Percentiles rank a stretch among this genome's conserved stretches.
Conservation (phyloP, 768 basidiomycete species). For the Pleurotus citrinopileatus region DNA sequence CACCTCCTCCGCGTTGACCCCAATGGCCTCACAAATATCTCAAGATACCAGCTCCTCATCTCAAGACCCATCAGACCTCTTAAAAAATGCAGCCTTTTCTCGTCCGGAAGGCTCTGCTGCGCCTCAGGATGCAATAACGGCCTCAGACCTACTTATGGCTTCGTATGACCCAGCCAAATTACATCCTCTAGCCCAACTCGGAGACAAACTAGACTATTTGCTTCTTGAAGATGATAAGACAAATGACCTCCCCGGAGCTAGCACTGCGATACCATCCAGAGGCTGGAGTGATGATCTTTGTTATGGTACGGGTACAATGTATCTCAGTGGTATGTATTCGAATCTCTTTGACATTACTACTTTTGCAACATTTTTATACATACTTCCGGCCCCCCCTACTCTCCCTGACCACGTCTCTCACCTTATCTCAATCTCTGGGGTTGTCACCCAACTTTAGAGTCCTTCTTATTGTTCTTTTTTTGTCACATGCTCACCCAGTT, state of each 20-base stretch:
- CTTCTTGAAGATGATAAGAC: conserved; percentile 96
- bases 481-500: conserved; percentile 74
- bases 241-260: conserved; percentile 83
- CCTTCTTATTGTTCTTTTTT: conserved; percentile 79
- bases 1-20: conserved; percentile 16
- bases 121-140: conserved; percentile 65
- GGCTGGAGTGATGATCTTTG: conserved; percentile 99
- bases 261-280: conserved; percentile 88
- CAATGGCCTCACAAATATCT: conserved; percentile 24
- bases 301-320: conserved; percentile 99
- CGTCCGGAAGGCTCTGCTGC: conserved; percentile 35
- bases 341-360: conserved; percentile 63
- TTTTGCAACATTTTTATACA: conserved; percentile 37
- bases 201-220: conserved; percentile 93
- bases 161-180: conserved; percentile 90
- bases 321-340: conserved; percentile 85
- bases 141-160: conserved; percentile 82
- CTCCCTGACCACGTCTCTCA: conserved; percentile 50
- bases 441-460: conserved; percentile 50
- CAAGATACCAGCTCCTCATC: conserved; percentile 37
- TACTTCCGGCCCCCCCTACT: conserved; percentile 47
- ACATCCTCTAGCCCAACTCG: conserved; percentile 90
- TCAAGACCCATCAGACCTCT: conserved; percentile 41
- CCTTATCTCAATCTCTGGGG: conserved; percentile 58
- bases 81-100: conserved; percentile 49